Percentiles rank a stretch among this genome's conserved stretches.
Conservation (phyloP, 768 basidiomycete species). For the Kwoniella bestiolae region DNA sequence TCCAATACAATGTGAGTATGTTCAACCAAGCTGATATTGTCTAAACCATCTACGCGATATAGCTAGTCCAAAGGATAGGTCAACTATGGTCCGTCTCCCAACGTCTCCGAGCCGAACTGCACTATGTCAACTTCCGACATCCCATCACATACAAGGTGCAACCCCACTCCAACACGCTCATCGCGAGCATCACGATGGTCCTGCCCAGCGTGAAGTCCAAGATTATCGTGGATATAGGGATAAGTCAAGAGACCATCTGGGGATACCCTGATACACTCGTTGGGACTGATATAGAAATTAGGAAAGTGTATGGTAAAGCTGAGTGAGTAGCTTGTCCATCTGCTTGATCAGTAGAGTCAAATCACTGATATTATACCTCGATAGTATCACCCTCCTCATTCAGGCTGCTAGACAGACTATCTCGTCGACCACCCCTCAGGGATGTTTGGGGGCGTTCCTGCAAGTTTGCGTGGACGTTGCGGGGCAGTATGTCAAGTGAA, state of each 20-base stretch:
- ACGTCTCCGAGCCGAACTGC: conserved; percentile 38
- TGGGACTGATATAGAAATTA: conserved; percentile 7
- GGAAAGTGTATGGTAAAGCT: conserved; percentile 19
- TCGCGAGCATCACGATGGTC: conserved; percentile 15
- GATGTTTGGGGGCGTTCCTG: conserved; percentile 40
- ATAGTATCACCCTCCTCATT: conserved; percentile 25
- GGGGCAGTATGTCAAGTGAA: conserved; percentile 15
- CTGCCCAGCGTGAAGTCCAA: conserved; percentile 13
- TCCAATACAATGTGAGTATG: not conserved
- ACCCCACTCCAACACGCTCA: not conserved
- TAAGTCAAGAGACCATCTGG: conserved; percentile 19
- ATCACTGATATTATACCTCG: not conserved
- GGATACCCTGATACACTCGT: conserved; percentile 15
- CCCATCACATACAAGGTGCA: conserved; percentile 28
- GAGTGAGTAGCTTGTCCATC: conserved; percentile 18
- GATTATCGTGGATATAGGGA: conserved; percentile 6
- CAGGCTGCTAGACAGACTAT: conserved; percentile 24
- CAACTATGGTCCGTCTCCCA: conserved; percentile 37
- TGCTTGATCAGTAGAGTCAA: not conserved
- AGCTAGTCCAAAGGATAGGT: conserved; percentile 37
- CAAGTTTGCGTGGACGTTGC: conserved; percentile 39
- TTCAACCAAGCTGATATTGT: not conserved
- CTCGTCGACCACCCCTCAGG: conserved; percentile 18
- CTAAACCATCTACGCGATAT: not conserved
- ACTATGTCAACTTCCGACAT: conserved; percentile 39